phyloP scores from a whole-genome alignment of 257 asterid species.

The Anisodus tanguticus region DNA sequence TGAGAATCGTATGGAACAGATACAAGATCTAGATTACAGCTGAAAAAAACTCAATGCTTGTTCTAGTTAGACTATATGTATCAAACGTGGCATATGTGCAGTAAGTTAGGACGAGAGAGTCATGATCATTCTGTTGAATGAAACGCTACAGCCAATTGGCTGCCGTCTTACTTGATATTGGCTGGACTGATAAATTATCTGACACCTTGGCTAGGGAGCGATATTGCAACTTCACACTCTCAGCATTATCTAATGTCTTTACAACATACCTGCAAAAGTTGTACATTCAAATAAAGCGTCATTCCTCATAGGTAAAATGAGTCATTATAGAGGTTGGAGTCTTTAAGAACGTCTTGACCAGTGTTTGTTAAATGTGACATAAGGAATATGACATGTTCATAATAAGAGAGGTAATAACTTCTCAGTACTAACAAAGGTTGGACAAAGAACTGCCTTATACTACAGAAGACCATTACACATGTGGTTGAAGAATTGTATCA shows the following conservation, averaged over 20 bases:
- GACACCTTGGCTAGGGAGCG: constrained; percentile 81
- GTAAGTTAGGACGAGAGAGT: background rate
- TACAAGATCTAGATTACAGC: constrained; percentile 23
- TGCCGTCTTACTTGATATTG: constrained; percentile 49
- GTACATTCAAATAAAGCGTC: background rate
- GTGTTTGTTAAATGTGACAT: background rate
- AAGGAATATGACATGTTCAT: background rate
- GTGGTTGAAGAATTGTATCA: background rate
- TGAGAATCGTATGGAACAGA: constrained; percentile 1
- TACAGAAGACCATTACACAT: background rate
- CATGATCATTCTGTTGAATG: background rate
- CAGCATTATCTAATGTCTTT: constrained; percentile 97
- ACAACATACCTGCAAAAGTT: constrained; percentile 79
- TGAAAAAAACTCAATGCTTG: background rate
- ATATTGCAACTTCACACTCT: constrained; percentile 94
- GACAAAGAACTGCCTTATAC: background rate
- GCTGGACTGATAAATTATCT: constrained; percentile 55
- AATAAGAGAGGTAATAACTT: background rate
- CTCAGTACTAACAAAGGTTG: background rate
- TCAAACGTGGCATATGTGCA: constrained; percentile 14
- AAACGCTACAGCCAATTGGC: constrained; percentile 68
- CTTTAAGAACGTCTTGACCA: background rate
- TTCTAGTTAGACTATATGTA: constrained; percentile 29
- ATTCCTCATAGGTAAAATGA: background rate
- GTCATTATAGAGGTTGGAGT: background rate